Evolutionary conservation across 169 alveolate species (phyloP), one percentile per base, ranked within the genome.

Genomic region (Babesia gibsoni): DNA sequence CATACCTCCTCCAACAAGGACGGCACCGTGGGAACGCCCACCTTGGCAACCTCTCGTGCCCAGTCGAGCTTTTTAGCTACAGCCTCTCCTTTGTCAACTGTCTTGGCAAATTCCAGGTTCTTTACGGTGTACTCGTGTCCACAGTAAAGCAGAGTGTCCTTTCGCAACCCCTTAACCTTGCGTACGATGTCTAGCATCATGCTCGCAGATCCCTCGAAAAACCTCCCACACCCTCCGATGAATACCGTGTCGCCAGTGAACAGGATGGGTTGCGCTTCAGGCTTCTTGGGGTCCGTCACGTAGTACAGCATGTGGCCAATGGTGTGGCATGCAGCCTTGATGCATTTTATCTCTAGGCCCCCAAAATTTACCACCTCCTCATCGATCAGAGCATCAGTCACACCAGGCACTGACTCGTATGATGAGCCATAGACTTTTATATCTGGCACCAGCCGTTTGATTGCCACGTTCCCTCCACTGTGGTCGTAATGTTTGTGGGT

Each of bases 281-380:
- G 72, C 22, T 80, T 64, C 35, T 52, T 48, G 25, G 70, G 81
- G 18, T 65, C 73, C 42, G 66, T 69, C 45, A 92, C 89, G 66
- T 91, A 94, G 88, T 91, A 96, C 54, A 95, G 80, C 50, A 92
- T 89, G 43, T 96, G 99, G 1, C 99, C 99, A 49, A 66, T 83
- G n/a, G 99, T 96, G 78, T 96, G 99, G 74, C 99, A 96, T 4
- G 98, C 96, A 18, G 96, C 95, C 33, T 90, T 94, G 39, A 91
- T 58, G 53, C 92, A 89, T 52, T 64, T 86, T 7, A 96, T 82
- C 41, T 49, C 73, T 41, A 94, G 49, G 20, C 72, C 90, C 8
- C 73, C 80, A 3, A 87, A 25, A 10, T 66, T 30, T 8, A 54
- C 27, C 6, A 63, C 57, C 7, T 91, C 96, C 22, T 91, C 89